A percentile compares a stretch with the other conserved stretches of the same genome.
Evolutionary conservation across 2,329 filamentous ascomycete genomes (phyloP).

Genomic region (Hymenoscyphus salicellus): DNA sequence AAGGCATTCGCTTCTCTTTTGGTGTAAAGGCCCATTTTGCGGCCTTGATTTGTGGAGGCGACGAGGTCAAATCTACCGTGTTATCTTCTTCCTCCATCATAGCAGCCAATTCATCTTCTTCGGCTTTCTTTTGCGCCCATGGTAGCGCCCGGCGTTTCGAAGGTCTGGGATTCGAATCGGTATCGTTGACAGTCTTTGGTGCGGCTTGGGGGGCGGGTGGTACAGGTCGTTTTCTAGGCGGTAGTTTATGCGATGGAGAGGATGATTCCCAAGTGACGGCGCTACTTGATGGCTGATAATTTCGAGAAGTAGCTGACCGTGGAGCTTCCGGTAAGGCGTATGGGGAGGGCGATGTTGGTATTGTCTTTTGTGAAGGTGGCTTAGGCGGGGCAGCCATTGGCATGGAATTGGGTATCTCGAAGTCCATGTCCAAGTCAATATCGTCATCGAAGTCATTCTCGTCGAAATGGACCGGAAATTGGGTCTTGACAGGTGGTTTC

Average conservation of each 20-base stretch:
- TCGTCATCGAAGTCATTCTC: conserved; percentile 85
- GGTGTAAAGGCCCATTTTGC: conserved; percentile 27
- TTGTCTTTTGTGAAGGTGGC: conserved; percentile 42
- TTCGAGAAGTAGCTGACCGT: conserved; percentile 4
- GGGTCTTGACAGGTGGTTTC: conserved; percentile 20
- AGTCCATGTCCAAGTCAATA: conserved; percentile 65
- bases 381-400: conserved; percentile 38
- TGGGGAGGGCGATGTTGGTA: conserved; percentile 18
- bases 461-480: conserved; percentile 54
- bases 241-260: conserved; percentile 44
- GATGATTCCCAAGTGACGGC: conserved; percentile 43
- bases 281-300: conserved; percentile 29
- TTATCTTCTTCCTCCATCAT: conserved; percentile 24
- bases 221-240: conserved; percentile 23
- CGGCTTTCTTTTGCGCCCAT: conserved; percentile 32
- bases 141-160: conserved; percentile 39
- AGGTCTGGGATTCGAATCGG: conserved; percentile 30
- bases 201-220: neutral
- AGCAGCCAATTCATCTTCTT: conserved; percentile 32
- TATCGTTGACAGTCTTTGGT: neutral
- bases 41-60: conserved; percentile 20
- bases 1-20: conserved; percentile 47
- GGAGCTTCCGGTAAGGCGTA: conserved; percentile 9
- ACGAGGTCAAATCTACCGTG: conserved; percentile 12
- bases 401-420: conserved; percentile 22